A percentile compares a stretch with the other conserved stretches of the same genome.
Evolutionary conservation across 805 yeast genomes (phyloP).

Genomic region (Candida pseudoglaebosa): DNA sequence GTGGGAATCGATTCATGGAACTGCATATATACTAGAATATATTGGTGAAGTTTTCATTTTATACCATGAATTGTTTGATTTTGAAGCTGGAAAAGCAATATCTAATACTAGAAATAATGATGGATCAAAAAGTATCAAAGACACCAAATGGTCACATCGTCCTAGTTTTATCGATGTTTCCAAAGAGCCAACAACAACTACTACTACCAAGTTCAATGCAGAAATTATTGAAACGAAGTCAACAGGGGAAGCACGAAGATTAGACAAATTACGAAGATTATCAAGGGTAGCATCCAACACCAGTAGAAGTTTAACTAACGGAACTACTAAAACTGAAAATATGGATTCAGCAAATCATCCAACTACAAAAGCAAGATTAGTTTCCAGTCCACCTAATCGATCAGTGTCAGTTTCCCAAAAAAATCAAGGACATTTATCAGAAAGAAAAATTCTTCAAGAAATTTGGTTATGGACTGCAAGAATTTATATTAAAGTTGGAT

Average conservation of each 20-base stretch:
- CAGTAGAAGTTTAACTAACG: not conserved
- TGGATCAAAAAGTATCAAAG: slow-evolving; percentile 8
- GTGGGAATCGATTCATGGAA: slow-evolving; percentile 58
- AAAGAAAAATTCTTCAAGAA: slow-evolving; percentile 45
- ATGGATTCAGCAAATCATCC: not conserved
- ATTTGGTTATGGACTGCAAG: slow-evolving; percentile 75
- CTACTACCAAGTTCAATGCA: too few relatives aligned
- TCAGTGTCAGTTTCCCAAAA: not conserved
- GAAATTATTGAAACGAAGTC: not conserved
- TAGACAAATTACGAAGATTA: slow-evolving; percentile 2
- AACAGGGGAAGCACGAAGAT: slow-evolving; percentile 1
- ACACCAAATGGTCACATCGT: slow-evolving; percentile 35
- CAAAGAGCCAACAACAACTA: not conserved
- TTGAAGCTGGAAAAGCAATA: slow-evolving; percentile 4
- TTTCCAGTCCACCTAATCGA: not conserved
- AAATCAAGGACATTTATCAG: slow-evolving; percentile 11
- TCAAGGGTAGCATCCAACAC: slow-evolving; percentile 3
- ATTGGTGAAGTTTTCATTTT: slow-evolving; percentile 64
- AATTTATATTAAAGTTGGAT: slow-evolving; percentile 55
- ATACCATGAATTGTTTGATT: slow-evolving; percentile 48
- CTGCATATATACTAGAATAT: slow-evolving; percentile 52
- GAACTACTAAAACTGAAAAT: not conserved
- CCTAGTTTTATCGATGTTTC: slow-evolving; percentile 39
- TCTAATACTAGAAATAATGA: slow-evolving; percentile 2
- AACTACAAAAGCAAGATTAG: not conserved